Conservation (phyloP, 345 rosid species). For the Anacardium occidentale region DNA sequence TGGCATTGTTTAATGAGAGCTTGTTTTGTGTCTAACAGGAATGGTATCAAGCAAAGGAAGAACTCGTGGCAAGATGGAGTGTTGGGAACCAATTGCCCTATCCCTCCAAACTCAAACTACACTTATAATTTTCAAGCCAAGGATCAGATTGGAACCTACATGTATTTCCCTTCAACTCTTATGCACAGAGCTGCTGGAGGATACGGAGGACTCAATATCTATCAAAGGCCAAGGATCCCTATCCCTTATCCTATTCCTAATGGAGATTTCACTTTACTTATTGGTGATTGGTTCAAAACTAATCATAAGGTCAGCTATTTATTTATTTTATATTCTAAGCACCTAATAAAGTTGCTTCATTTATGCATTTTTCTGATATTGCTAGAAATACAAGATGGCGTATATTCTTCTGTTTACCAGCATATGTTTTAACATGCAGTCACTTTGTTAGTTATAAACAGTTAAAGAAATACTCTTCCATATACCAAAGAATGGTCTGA, state of each 20-base stretch:
- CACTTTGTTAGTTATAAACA: not conserved
- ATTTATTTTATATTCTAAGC: not conserved
- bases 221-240: slow-evolving; percentile 65
- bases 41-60: slow-evolving; percentile 85
- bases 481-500: not conserved
- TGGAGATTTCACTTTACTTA: slow-evolving; percentile 68
- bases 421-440: not conserved
- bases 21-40: slow-evolving; percentile 40
- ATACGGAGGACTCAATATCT: slow-evolving; percentile 65
- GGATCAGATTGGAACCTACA: slow-evolving; percentile 86
- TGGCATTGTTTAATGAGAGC: slow-evolving; percentile 7
- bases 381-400: not conserved
- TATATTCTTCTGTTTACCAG: not conserved
- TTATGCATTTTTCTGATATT: not conserved
- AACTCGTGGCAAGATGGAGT: slow-evolving; percentile 94
- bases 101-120: slow-evolving; percentile 75
- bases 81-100: slow-evolving; percentile 80
- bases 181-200: slow-evolving; percentile 91
- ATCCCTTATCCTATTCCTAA: slow-evolving; percentile 66
- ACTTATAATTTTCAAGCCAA: slow-evolving; percentile 82
- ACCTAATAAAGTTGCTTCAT: not conserved
- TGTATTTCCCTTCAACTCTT: slow-evolving; percentile 77
- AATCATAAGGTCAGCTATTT: slow-evolving; percentile 59
- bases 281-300: slow-evolving; percentile 86
- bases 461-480: not conserved